Base-by-base conservation (phyloP, 108 stramenopile species). In the Cyclotella choctawhatcheeana region DNA sequence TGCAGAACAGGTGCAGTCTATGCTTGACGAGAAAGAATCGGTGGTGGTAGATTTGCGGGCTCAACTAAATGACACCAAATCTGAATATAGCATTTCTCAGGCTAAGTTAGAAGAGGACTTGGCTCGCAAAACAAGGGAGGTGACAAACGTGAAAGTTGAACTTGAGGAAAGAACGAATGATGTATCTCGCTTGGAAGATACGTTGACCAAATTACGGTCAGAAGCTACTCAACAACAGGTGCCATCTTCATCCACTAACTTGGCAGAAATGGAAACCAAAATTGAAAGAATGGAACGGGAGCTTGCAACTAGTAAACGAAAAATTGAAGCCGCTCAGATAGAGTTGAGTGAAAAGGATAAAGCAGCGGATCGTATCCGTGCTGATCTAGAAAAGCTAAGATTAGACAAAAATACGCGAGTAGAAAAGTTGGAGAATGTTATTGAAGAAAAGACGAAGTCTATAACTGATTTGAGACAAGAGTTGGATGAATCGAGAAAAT, bases 1-100 rank as follows among this genome's bases (percentile, higher is more conserved):
- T 25, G 64, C 64, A 14, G 78, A 79, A 50, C 78, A 79, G 64
- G 72, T 79, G 78, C 78, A 79, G 59, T 44, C 58, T n/a, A 79
- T 79, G 78, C 71, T 79, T 13, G 78, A 72, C 24, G 78, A 79
- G 43, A 79, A 72, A 44, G 78, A 79, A 55, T 40, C 20, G 17
- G 4, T 67, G 16, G 65, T 70, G 29, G 8, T 35, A 10, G 71
- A 79, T 21, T 34, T 79, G 34, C 70, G 66, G 17, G 1, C 51
- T 20, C 69, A 79, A 48, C 50, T 79, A 35, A 71, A 66, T 18
- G 71, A 67, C 18, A 51, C 43, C 2, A 66, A 59, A 52, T 64
- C 44, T 35, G 78, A 72, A 5, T 64, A 61, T 14, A 61, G 59
- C 20, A 32, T 71, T 33, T 50, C 43, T 24, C 53, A 51, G 14